Evolutionary conservation across 768 basidiomycete genomes (phyloP).

Genomic region (Dendrothele bispora): DNA sequence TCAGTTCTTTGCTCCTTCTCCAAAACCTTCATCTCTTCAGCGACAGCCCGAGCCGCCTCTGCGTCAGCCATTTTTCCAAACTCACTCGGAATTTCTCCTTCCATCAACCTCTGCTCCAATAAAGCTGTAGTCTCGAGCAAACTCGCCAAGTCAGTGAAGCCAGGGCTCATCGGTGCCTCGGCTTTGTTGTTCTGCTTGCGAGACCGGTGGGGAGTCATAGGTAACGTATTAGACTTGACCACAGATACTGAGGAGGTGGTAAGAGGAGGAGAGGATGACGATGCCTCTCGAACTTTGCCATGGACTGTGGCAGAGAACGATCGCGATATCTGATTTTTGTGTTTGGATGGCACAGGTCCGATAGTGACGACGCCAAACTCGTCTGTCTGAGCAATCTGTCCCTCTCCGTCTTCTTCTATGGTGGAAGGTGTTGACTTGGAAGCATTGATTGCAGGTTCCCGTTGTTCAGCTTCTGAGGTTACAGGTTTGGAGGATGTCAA

Average conservation of each 20-base stretch:
- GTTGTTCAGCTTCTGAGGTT: no score
- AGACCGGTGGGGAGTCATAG: slow-evolving; percentile 25
- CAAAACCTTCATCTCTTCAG: slow-evolving; percentile 8
- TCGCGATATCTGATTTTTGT: slow-evolving; percentile 9
- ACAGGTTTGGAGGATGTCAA: no score
- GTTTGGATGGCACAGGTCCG: no score
- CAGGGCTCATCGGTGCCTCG: slow-evolving; percentile 45
- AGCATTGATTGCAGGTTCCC: no score
- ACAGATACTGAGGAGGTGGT: slow-evolving; percentile 17
- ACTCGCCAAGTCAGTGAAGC: slow-evolving; percentile 49
- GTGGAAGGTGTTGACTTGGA: no score
- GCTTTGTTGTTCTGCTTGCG: slow-evolving; percentile 28
- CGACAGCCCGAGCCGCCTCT: slow-evolving; percentile 12
- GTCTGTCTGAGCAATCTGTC: neutral
- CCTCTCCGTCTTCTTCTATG: no score
- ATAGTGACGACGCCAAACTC: slow-evolving; percentile 5
- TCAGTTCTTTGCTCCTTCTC: slow-evolving; percentile 20
- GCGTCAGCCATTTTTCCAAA: slow-evolving; percentile 12
- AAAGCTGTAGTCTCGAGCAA: slow-evolving; percentile 59
- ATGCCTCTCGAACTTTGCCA: slow-evolving; percentile 47
- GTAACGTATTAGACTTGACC: neutral
- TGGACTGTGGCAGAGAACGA: slow-evolving; percentile 61
- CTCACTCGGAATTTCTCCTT: slow-evolving; percentile 47
- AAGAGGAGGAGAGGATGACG: slow-evolving; percentile 18
- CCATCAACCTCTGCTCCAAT: slow-evolving; percentile 52